Conservation (phyloP, 768 basidiomycete species). For the Paxillus involutus region DNA sequence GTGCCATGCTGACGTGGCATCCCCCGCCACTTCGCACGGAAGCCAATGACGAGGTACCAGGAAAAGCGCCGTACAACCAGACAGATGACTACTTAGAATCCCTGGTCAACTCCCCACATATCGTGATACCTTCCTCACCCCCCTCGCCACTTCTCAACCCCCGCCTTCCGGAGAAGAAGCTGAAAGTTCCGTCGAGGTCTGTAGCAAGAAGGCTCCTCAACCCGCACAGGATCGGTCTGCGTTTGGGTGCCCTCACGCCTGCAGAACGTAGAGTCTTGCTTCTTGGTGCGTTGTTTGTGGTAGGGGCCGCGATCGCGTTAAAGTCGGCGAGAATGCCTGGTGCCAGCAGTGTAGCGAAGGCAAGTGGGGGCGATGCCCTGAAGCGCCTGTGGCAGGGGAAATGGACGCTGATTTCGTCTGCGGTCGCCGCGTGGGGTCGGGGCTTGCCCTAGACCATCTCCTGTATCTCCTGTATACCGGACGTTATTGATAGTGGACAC, state of each 20-base stretch:
- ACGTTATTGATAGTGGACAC: no score
- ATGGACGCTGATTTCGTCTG: conserved; percentile 19
- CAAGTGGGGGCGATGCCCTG: conserved; percentile 16
- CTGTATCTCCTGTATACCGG: background rate
- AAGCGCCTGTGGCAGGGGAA: conserved; percentile 26
- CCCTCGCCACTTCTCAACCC: conserved; percentile 16
- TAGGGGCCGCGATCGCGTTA: conserved; percentile 67
- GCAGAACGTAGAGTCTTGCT: conserved; percentile 40
- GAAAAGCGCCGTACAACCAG: conserved; percentile 23
- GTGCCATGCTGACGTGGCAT: conserved; percentile 72
- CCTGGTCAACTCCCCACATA: conserved; percentile 18
- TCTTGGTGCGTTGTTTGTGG: conserved; percentile 64
- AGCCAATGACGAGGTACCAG: conserved; percentile 8
- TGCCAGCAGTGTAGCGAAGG: conserved; percentile 11
- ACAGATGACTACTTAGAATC: conserved; percentile 28
- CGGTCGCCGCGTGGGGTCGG: conserved; percentile 27
- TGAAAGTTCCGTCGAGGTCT: conserved; percentile 8
- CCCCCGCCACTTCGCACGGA: conserved; percentile 26
- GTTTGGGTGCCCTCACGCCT: conserved; percentile 26
- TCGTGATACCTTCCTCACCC: conserved; percentile 27
- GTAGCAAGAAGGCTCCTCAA: conserved; percentile 8
- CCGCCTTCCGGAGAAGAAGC: conserved; percentile 19
- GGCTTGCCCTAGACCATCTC: conserved; percentile 19
- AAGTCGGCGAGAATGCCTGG: conserved; percentile 16
- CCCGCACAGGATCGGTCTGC: conserved; percentile 16